phyloP scores from a whole-genome alignment of 768 basidiomycete genomes.

The Amyloporia xantha region DNA sequence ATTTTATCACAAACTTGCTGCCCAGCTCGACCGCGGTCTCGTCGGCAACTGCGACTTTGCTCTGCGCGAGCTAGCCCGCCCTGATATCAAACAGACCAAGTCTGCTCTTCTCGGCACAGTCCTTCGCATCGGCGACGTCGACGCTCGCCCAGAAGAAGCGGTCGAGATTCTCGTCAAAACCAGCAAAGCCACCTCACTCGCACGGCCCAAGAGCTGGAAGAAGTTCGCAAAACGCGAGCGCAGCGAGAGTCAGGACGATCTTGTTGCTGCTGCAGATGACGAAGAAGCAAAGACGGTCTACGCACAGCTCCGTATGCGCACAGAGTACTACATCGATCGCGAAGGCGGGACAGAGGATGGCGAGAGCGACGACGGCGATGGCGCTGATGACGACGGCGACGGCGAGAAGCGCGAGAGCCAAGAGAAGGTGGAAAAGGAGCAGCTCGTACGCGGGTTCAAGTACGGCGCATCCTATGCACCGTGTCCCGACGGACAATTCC shows the following conservation, averaged over 20 bases:
- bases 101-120: constrained; percentile 59
- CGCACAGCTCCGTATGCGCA: constrained; percentile 35
- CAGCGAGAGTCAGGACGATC: constrained; percentile 22
- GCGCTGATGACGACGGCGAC: constrained; percentile 21
- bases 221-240: constrained; percentile 49
- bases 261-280: constrained; percentile 18
- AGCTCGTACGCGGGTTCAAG: constrained; percentile 77
- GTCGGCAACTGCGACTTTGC: constrained; percentile 62
- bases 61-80: constrained; percentile 49
- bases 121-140: constrained; percentile 74
- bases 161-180: constrained; percentile 68
- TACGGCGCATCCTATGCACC: constrained; percentile 88
- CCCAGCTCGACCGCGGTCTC: constrained; percentile 40
- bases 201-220: constrained; percentile 72
- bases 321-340: constrained; percentile 54
- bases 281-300: constrained; percentile 38
- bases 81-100: constrained; percentile 61
- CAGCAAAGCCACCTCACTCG: constrained; percentile 72
- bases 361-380: constrained; percentile 20
- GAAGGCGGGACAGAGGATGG: constrained; percentile 33
- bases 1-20: constrained; percentile 51
- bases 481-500: constrained; percentile 80
- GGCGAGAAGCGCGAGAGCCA: constrained; percentile 30
- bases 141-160: constrained; percentile 59
- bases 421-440: constrained; percentile 62